Evolutionary conservation across 1,284 basidiomycete species (phyloP).

Genomic region (Calocybe gambosa): DNA sequence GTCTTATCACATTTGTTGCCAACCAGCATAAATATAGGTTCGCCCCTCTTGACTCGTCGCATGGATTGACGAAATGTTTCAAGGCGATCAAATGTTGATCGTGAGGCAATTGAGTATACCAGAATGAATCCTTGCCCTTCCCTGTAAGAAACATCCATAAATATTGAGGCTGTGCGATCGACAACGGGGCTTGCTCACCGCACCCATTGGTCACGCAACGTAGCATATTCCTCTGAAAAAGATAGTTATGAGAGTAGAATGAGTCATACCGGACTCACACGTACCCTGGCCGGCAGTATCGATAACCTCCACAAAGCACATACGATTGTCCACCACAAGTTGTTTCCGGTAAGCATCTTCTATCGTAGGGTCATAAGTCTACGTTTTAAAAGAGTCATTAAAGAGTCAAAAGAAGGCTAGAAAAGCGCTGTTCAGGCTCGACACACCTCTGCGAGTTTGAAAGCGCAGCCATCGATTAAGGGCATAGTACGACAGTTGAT

Average conservation of each 20-base stretch:
- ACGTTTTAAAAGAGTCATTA: slow-evolving; percentile 11
- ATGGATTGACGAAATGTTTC: slow-evolving; percentile 95
- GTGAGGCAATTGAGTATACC: slow-evolving; percentile 96
- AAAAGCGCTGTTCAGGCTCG: slow-evolving; percentile 6
- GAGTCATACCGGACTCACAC: slow-evolving; percentile 21
- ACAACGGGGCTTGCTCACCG: slow-evolving; percentile 49
- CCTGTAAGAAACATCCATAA: slow-evolving; percentile 36
- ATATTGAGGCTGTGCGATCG: slow-evolving; percentile 3
- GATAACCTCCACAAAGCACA: slow-evolving; percentile 90
- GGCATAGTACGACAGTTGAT: slow-evolving; percentile 14
- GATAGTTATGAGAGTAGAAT: slow-evolving; percentile 11
- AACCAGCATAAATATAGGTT: slow-evolving; percentile 82
- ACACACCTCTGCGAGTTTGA: slow-evolving; percentile 42
- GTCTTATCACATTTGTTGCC: slow-evolving; percentile 91
- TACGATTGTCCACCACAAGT: slow-evolving; percentile 84
- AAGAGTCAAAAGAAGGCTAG: slow-evolving; percentile 10
- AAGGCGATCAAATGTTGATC: slow-evolving; percentile 90
- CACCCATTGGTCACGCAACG: slow-evolving; percentile 98
- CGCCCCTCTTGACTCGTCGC: slow-evolving; percentile 86
- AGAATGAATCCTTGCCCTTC: slow-evolving; percentile 99
- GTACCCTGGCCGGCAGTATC: slow-evolving; percentile 92
- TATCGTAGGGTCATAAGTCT: slow-evolving; percentile 91
- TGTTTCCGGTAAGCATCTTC: slow-evolving; percentile 94
- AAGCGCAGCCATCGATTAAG: slow-evolving; percentile 12
- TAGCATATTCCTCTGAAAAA: slow-evolving; percentile 88